Percentiles rank a stretch among this genome's conserved stretches.
Conservation (phyloP, 768 basidiomycete genomes). For the Leccinum obscurum region DNA sequence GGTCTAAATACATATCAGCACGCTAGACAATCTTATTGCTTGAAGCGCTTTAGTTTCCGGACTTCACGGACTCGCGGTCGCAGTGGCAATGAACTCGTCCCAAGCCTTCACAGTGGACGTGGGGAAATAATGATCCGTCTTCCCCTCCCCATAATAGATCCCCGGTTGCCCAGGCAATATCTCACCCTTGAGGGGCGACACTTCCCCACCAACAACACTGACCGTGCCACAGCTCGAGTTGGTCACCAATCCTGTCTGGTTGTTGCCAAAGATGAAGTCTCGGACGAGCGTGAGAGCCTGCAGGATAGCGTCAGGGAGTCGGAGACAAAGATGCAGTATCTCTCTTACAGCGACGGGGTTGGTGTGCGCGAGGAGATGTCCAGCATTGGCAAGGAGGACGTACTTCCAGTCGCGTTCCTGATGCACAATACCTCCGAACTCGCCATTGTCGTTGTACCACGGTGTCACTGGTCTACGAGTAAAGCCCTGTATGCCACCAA, state of each 20-base stretch:
- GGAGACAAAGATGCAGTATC: conserved; percentile 1
- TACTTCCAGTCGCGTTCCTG: conserved; percentile 68
- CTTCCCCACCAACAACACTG: conserved; percentile 49
- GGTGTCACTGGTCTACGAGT: conserved; percentile 64
- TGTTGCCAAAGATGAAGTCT: conserved; percentile 66
- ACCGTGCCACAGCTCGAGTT: conserved; percentile 24
- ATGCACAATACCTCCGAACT: conserved; percentile 66
- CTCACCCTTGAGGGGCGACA: conserved; percentile 43
- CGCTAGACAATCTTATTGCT: no score
- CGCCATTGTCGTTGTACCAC: conserved; percentile 57
- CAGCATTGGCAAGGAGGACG: conserved; percentile 38
- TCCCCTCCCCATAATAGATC: conserved; percentile 52
- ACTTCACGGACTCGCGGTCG: neutral
- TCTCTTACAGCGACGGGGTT: conserved; percentile 46
- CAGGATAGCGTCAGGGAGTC: neutral
- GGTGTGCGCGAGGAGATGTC: conserved; percentile 37
- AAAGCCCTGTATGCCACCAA: conserved; percentile 76
- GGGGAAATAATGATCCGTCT: conserved; percentile 51
- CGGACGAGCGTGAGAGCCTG: conserved; percentile 62
- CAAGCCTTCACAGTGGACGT: conserved; percentile 57
- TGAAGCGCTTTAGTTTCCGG: no score
- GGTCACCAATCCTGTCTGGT: conserved; percentile 49
- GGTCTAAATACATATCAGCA: no score
- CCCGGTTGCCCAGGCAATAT: conserved; percentile 53
- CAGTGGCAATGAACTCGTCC: conserved; percentile 45